A percentile compares a stretch with the other conserved stretches of the same genome.
Evolutionary conservation across 2,329 filamentous ascomycete genomes (phyloP).

Genomic region (Davidsoniella australis): DNA sequence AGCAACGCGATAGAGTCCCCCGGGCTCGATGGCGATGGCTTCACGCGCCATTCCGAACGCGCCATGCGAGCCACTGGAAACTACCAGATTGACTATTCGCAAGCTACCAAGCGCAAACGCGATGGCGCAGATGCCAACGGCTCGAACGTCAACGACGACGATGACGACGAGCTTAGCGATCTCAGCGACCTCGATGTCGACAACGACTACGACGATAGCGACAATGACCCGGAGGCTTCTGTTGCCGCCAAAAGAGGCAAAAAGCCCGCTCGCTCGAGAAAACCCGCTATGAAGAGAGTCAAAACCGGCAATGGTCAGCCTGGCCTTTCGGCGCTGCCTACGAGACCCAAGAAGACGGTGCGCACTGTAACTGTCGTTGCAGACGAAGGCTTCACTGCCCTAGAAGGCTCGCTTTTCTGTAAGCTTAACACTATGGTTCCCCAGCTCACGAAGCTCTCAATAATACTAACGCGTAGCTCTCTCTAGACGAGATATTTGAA

Average conservation of each 20-base stretch:
- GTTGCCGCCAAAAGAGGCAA: constrained; percentile 19
- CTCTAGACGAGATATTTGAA: constrained; percentile 43
- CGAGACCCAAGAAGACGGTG: constrained; percentile 38
- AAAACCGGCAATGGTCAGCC: constrained; percentile 39
- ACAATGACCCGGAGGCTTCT: constrained; percentile 23
- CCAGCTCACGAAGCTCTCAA: no score
- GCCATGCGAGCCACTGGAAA: constrained; percentile 42
- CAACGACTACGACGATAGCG: constrained; percentile 27
- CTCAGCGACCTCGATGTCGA: constrained; percentile 3
- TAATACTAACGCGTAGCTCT: neutral
- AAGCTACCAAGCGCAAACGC: constrained; percentile 41
- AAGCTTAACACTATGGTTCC: constrained; percentile 14
- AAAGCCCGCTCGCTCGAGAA: constrained; percentile 29
- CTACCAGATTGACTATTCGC: constrained; percentile 33
- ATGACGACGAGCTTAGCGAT: constrained; percentile 22
- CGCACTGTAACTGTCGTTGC: constrained; percentile 28
- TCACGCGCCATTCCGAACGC: constrained; percentile 52
- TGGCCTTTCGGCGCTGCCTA: constrained; percentile 27
- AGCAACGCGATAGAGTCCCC: constrained; percentile 37
- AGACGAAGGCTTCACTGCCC: constrained; percentile 8
- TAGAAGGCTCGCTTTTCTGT: constrained; percentile 12
- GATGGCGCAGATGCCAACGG: constrained; percentile 26
- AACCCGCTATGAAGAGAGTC: constrained; percentile 45
- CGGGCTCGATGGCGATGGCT: constrained; percentile 25
- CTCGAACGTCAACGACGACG: constrained; percentile 28